Conservation (phyloP, 768 basidiomycete genomes). For the Scleroderma citrinum region DNA sequence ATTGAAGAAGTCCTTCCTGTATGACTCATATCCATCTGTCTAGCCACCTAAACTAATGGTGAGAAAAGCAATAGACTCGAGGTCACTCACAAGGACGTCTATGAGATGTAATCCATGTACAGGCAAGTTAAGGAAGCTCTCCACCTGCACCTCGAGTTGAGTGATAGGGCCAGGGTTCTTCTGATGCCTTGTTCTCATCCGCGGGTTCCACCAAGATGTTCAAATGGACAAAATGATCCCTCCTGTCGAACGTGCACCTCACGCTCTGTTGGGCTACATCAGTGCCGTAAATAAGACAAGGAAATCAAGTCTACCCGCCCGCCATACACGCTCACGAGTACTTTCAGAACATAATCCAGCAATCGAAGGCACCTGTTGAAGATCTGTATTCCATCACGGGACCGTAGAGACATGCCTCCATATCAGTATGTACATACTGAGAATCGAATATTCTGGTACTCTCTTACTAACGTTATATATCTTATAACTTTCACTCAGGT, state of each 20-base stretch:
- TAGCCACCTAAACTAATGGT: background rate
- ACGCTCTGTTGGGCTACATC: background rate
- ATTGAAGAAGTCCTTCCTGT: conserved; percentile 63
- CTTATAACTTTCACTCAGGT: too few relatives aligned
- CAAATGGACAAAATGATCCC: conserved; percentile 36
- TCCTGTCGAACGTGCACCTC: conserved; percentile 59
- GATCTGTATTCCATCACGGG: conserved; percentile 50
- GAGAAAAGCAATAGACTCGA: background rate
- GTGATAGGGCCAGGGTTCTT: too few relatives aligned
- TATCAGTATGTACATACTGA: conserved; percentile 85
- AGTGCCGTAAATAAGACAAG: background rate
- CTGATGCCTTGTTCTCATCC: conserved; percentile 35
- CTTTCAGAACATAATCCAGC: conserved; percentile 60
- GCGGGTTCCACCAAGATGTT: conserved; percentile 65
- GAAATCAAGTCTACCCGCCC: conserved; percentile 43
- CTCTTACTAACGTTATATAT: too few relatives aligned
- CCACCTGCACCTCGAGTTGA: conserved; percentile 46
- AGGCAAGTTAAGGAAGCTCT: conserved; percentile 37
- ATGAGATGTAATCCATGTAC: conserved; percentile 28
- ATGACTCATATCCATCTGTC: background rate
- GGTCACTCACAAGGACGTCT: conserved; percentile 15
- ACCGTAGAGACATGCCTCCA: conserved; percentile 81
- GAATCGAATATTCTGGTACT: conserved; percentile 86
- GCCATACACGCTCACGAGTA: conserved; percentile 57
- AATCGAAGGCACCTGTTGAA: too few relatives aligned